Conservation (phyloP, 2,329 filamentous ascomycete species). For the Penicillium sp. region DNA sequence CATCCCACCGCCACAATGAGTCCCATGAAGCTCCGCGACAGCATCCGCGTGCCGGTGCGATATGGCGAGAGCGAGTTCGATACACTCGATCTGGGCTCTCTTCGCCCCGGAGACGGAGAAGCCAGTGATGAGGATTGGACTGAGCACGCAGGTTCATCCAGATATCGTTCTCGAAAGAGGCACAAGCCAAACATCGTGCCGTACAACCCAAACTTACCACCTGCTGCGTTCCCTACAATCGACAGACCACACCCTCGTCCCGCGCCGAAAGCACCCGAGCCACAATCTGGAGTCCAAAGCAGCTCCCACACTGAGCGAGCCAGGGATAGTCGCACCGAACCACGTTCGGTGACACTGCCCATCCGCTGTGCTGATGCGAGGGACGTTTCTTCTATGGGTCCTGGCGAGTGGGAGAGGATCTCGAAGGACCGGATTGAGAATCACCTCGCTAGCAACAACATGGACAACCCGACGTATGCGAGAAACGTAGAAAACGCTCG, state of each 20-base stretch:
- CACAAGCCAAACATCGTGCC: slow-evolving; percentile 3
- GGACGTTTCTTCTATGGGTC: neutral
- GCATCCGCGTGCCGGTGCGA: slow-evolving; percentile 32
- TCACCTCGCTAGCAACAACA: slow-evolving; percentile 30
- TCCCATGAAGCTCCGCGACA: slow-evolving; percentile 37
- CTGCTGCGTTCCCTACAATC: slow-evolving; percentile 47
- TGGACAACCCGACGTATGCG: slow-evolving; percentile 28
- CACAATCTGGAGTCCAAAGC: neutral
- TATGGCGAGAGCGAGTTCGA: slow-evolving; percentile 29
- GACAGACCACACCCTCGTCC: slow-evolving; percentile 16
- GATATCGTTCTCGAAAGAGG: slow-evolving; percentile 1
- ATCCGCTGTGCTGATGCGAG: neutral
- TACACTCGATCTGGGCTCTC: slow-evolving; percentile 1
- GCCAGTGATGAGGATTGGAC: neutral
- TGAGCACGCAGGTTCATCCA: neutral
- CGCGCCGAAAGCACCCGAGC: neutral
- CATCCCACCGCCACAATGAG: slow-evolving; percentile 7
- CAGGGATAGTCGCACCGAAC: neutral
- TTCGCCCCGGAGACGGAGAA: neutral
- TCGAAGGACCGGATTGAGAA: slow-evolving; percentile 17
- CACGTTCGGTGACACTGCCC: neutral
- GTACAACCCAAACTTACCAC: slow-evolving; percentile 42
- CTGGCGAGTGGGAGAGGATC: neutral
- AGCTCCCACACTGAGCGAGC: neutral
- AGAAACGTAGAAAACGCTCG: slow-evolving; percentile 32